A percentile compares a stretch with the other conserved stretches of the same genome.
phyloP scores from a whole-genome alignment of 2,329 filamentous ascomycete genomes.

The Rhexocercosporidium sp. region DNA sequence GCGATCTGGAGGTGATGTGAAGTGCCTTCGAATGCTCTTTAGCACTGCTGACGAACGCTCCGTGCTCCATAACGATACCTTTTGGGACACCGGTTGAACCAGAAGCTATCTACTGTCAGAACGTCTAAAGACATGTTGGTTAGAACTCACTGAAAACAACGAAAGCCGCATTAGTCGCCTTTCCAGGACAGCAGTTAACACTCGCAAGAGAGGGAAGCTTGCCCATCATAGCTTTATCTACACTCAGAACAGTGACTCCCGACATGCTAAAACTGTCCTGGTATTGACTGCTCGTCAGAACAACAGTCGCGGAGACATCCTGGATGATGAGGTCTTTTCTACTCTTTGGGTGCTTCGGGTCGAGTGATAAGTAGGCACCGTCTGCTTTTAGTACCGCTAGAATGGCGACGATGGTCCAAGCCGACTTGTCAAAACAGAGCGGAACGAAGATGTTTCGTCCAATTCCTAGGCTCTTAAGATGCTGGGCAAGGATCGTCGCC shows the following conservation, averaged over 20 bases:
- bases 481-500: slow-evolving; percentile 17
- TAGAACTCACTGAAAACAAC: slow-evolving; percentile 4
- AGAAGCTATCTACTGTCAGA: slow-evolving; percentile 27
- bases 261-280: background rate
- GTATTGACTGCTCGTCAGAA: slow-evolving; percentile 1
- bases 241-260: background rate
- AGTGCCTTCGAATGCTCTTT: slow-evolving; percentile 12
- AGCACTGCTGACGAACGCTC: slow-evolving; percentile 19
- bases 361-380: slow-evolving; percentile 38
- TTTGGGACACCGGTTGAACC: slow-evolving; percentile 41
- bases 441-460: slow-evolving; percentile 27
- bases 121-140: slow-evolving; percentile 15
- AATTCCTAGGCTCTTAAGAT: slow-evolving; percentile 21
- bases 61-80: slow-evolving; percentile 27
- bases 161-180: slow-evolving; percentile 6
- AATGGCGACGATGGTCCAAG: slow-evolving; percentile 38
- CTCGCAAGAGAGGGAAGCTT: background rate
- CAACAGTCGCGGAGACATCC: background rate
- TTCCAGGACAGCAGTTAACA: background rate
- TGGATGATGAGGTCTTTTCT: slow-evolving; percentile 1
- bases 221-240: background rate
- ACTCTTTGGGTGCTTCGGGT: slow-evolving; percentile 23
- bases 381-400: slow-evolving; percentile 39
- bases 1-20: slow-evolving; percentile 11
- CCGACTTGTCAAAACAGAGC: slow-evolving; percentile 34